These are phyloP conservation scores for Penicillium sp. DNA, from an alignment of 2,329 filamentous ascomycete species.

Conservation along the genomic window DNA sequence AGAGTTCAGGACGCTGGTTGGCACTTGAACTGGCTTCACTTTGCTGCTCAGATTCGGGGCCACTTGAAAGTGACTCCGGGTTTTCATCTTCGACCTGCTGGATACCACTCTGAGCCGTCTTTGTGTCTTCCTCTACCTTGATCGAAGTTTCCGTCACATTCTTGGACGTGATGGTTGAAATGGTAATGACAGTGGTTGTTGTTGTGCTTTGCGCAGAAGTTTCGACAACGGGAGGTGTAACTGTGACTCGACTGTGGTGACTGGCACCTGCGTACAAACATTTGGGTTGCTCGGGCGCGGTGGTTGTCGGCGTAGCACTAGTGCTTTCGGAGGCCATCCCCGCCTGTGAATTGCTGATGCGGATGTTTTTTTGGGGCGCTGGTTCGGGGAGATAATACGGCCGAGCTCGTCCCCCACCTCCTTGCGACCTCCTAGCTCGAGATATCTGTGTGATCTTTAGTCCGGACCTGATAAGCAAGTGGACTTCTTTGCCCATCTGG, in stretches of 20 bases:
- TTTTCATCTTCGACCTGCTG: not conserved
- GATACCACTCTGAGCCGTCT: not conserved
- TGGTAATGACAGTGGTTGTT: not conserved
- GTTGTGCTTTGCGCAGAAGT: not conserved
- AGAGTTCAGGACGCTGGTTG: not conserved
- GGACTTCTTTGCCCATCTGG: not conserved
- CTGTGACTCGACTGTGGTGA: not conserved
- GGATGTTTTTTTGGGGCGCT: not conserved
- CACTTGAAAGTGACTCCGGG: not conserved
- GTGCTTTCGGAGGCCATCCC: not conserved
- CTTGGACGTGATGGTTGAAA: not conserved
- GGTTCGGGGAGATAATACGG: not conserved
- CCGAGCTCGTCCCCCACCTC: not conserved
- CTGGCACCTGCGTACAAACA: not conserved
- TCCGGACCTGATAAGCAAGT: not conserved
- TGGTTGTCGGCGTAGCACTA: not conserved
- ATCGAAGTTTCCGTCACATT: not conserved
- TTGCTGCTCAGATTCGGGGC: not conserved
- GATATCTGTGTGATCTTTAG: not conserved
- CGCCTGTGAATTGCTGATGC: not conserved
- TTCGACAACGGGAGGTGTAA: not conserved
- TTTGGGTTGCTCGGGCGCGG: not conserved
- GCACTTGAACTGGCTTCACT: not conserved
- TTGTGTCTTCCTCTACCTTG: not conserved
- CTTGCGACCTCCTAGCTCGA: not conserved